phyloP scores from a whole-genome alignment of 768 basidiomycete genomes.

The Podaxis pistillaris region DNA sequence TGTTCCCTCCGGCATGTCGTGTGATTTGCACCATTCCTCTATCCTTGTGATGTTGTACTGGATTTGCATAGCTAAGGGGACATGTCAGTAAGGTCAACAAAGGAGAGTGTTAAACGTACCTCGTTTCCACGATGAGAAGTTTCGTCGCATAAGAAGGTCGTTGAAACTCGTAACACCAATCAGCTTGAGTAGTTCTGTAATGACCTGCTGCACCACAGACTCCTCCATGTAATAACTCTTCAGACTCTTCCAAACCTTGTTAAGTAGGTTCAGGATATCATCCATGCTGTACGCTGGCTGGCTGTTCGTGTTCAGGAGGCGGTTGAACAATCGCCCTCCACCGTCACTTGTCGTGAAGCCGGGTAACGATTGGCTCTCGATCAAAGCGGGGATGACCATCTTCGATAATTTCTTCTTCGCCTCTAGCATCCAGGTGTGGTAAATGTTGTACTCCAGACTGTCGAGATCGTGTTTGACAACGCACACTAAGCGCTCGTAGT shows the following conservation, averaged over 20 bases:
- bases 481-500: constrained; percentile 95
- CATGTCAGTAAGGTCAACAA: constrained; percentile 1
- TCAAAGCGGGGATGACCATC: constrained; percentile 99
- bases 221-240: constrained; percentile 99
- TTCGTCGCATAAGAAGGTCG: constrained; percentile 95
- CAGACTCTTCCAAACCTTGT: constrained; percentile 97
- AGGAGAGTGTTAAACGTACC: constrained; percentile 47
- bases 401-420: constrained; percentile 94
- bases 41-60: constrained; percentile 98
- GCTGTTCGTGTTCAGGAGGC: constrained; percentile 81
- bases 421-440: constrained; percentile 99
- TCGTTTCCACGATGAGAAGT: constrained; percentile 99
- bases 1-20: constrained; percentile 98
- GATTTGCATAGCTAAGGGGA: constrained; percentile 91
- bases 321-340: constrained; percentile 90
- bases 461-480: constrained; percentile 99
- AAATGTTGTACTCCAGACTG: constrained; percentile 98
- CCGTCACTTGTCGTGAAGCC: constrained; percentile 97
- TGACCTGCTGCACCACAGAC: constrained; percentile 91
- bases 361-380: constrained; percentile 96
- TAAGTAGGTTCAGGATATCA: constrained; percentile 92
- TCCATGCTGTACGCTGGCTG: constrained; percentile 97
- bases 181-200: constrained; percentile 92
- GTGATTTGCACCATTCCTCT: constrained; percentile 99
- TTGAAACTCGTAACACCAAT: constrained; percentile 98